Evolutionary conservation across 129 eudicot species (phyloP).

Genomic region (Mikania micrantha): DNA sequence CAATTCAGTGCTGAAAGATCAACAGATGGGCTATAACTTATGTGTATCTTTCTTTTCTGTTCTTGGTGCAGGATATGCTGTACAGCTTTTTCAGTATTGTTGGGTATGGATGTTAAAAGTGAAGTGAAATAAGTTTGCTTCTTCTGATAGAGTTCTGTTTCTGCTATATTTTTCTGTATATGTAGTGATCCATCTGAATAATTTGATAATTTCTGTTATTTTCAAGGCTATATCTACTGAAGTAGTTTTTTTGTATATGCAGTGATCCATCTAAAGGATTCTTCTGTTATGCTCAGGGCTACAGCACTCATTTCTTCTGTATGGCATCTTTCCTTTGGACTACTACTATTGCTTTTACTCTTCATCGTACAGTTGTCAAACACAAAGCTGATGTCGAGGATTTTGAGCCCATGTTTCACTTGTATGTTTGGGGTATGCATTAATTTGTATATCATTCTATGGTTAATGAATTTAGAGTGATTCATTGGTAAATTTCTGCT

Average conservation of each 20-base stretch:
- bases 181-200: slow-evolving; percentile 75
- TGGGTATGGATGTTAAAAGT: slow-evolving; percentile 49
- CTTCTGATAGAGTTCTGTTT: slow-evolving; percentile 15
- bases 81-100: slow-evolving; percentile 95
- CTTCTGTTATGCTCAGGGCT: slow-evolving; percentile 97
- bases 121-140: slow-evolving; percentile 23
- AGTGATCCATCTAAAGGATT: slow-evolving; percentile 98
- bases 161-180: slow-evolving; percentile 11
- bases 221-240: slow-evolving; percentile 39
- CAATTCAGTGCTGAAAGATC: slow-evolving; percentile 1
- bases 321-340: slow-evolving; percentile 96
- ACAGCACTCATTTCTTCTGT: slow-evolving; percentile 92
- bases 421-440: slow-evolving; percentile 95
- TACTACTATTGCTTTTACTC: slow-evolving; percentile 92
- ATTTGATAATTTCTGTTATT: slow-evolving; percentile 54
- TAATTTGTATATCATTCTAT: background rate
- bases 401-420: slow-evolving; percentile 95
- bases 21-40: slow-evolving; percentile 11
- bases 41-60: background rate
- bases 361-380: slow-evolving; percentile 94
- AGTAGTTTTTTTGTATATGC: slow-evolving; percentile 31
- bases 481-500: background rate
- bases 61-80: slow-evolving; percentile 82
- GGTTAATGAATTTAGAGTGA: background rate
- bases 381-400: slow-evolving; percentile 97